A percentile compares a stretch with the other conserved stretches of the same genome.
Evolutionary conservation across 2,329 filamentous ascomycete genomes (phyloP).

Genomic region (Canariomyces notabilis): DNA sequence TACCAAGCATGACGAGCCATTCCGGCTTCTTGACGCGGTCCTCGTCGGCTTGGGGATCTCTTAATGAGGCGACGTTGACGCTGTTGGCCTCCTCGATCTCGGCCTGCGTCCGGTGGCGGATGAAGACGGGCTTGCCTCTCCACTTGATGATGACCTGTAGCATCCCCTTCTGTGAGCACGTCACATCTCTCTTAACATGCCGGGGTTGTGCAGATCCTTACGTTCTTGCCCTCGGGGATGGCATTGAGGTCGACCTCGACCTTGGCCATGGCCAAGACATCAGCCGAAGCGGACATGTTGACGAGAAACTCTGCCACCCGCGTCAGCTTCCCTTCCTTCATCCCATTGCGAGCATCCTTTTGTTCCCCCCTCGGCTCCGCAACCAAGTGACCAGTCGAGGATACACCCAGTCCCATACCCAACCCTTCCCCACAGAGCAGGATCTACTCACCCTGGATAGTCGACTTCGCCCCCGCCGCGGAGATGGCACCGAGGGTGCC

Average conservation of each 20-base stretch:
- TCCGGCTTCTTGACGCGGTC: conserved; percentile 97
- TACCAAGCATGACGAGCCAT: conserved; percentile 98
- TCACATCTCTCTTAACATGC: neutral
- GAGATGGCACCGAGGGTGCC: conserved; percentile 88
- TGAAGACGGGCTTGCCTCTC: conserved; percentile 99
- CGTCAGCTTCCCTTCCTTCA: conserved; percentile 20
- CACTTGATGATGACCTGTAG: conserved; percentile 95
- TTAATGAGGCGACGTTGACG: conserved; percentile 73
- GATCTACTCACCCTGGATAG: conserved; percentile 87
- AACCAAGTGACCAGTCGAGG: neutral
- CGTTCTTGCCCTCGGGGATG: conserved; percentile 99
- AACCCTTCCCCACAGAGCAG: conserved; percentile 7
- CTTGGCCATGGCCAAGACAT: conserved; percentile 98
- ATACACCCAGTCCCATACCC: conserved; percentile 21
- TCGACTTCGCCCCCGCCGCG: conserved; percentile 93
- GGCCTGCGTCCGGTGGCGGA: conserved; percentile 89
- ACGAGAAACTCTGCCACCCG: conserved; percentile 83
- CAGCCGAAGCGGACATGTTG: conserved; percentile 99
- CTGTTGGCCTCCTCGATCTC: conserved; percentile 96
- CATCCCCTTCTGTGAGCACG: neutral
- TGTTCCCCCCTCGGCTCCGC: neutral
- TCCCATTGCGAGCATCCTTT: neutral
- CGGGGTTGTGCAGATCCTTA: conserved; percentile 53
- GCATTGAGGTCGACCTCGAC: conserved; percentile 90
- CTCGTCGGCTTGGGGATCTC: conserved; percentile 85